Evolutionary conservation across 306 rosid genomes (phyloP).

Genomic region (Fagus sylvatica): DNA sequence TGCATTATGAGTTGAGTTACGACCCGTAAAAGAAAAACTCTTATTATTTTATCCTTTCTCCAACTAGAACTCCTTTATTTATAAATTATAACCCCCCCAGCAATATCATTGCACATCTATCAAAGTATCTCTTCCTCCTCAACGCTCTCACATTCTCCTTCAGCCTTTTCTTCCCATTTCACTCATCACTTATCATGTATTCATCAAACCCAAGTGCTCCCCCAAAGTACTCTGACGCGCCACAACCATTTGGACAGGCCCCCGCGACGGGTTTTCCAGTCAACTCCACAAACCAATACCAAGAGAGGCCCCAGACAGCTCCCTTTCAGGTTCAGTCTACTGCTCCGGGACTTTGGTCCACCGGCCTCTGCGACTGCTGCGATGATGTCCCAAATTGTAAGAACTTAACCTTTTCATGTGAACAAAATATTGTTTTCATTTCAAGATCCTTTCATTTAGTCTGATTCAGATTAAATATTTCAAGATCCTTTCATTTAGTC

Average conservation of each 20-base stretch:
- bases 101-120: too few species aligned
- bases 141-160: too few species aligned
- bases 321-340: not conserved
- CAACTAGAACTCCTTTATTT: too few species aligned
- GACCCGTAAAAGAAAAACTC: too few species aligned
- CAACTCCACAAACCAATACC: not conserved
- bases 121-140: too few species aligned
- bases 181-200: not conserved
- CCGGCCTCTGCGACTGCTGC: constrained; percentile 16
- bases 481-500: too few species aligned
- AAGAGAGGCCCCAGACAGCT: not conserved
- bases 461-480: not conserved
- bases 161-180: too few species aligned
- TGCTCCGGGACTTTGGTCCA: constrained; percentile 12
- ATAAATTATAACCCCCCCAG: too few species aligned
- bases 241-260: not conserved
- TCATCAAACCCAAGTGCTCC: not conserved
- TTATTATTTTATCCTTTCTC: too few species aligned
- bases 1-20: too few species aligned
- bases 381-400: not conserved
- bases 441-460: too few species aligned
- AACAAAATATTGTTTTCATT: too few species aligned
- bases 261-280: not conserved
- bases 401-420: not conserved
- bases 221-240: not conserved